These are phyloP conservation scores for Cryptococcus sp. DNA, from an alignment of 1,284 basidiomycete species.

Conservation along the genomic window DNA sequence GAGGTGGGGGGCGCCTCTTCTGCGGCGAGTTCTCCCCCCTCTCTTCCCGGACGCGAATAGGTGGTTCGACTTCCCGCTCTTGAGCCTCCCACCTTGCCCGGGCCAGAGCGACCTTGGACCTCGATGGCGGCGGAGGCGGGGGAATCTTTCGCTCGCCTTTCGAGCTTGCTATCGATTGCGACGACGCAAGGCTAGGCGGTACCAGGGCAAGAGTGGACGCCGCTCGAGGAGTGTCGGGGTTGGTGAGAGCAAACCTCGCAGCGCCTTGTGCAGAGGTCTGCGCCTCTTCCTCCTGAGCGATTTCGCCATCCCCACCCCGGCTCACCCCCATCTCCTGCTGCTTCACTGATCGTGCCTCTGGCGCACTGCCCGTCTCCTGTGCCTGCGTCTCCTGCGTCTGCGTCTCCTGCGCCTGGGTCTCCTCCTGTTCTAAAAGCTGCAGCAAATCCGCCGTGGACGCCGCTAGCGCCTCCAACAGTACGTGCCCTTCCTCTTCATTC, in stretches of 20 bases:
- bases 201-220: too few species aligned
- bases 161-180: too few species aligned
- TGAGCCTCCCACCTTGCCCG: neutral
- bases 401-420: neutral
- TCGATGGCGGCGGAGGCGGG: slow-evolving; percentile 22
- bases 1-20: neutral
- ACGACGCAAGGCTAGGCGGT: too few species aligned
- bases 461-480: slow-evolving; percentile 13
- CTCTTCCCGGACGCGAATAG: neutral
- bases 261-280: slow-evolving; percentile 26
- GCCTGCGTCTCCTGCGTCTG: too few species aligned
- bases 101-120: neutral
- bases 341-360: too few species aligned
- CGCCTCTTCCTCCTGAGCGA: slow-evolving; percentile 7
- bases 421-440: slow-evolving; percentile 26
- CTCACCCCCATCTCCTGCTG: too few species aligned
- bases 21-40: slow-evolving; percentile 1
- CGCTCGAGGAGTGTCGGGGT: too few species aligned
- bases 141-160: slow-evolving; percentile 11
- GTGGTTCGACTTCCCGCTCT: neutral
- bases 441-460: slow-evolving; percentile 30
- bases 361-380: too few species aligned
- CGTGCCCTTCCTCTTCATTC: neutral
- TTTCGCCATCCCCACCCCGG: too few species aligned
- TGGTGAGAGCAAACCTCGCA: slow-evolving; percentile 10